Percentiles rank a stretch among this genome's conserved stretches.
Conservation (phyloP, 768 basidiomycete species). For the Calocera viscosa region DNA sequence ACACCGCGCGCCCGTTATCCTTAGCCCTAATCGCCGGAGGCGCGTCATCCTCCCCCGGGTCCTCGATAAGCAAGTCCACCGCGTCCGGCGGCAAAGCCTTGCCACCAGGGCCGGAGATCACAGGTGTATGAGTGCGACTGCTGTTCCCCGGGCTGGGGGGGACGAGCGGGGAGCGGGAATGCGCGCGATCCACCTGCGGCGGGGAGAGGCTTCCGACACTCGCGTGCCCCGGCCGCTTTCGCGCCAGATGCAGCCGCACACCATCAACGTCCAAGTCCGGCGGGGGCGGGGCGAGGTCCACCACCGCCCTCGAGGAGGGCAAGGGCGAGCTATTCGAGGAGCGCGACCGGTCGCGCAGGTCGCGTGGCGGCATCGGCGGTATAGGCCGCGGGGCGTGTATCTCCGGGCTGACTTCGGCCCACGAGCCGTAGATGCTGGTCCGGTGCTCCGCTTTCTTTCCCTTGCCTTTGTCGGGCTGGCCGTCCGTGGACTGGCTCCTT, state of each 20-base stretch:
- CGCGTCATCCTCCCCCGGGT: slow-evolving; percentile 41
- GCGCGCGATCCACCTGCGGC: not conserved
- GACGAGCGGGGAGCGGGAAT: slow-evolving; percentile 8
- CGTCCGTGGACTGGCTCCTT: not conserved
- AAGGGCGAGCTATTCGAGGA: not conserved
- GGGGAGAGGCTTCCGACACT: not conserved
- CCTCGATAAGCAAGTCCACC: slow-evolving; percentile 78
- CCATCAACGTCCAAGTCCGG: not conserved
- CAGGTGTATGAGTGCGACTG: slow-evolving; percentile 15
- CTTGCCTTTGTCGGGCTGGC: slow-evolving; percentile 8
- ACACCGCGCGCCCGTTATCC: slow-evolving; percentile 49
- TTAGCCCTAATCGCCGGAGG: slow-evolving; percentile 32
- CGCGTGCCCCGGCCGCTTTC: not conserved
- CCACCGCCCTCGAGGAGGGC: not conserved
- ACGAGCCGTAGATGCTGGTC: slow-evolving; percentile 6
- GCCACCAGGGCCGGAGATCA: slow-evolving; percentile 19
- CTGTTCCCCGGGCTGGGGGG: slow-evolving; percentile 1
- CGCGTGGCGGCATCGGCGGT: not conserved
- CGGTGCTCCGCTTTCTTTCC: not conserved
- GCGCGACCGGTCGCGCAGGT: not conserved
- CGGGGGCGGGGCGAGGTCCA: not conserved
- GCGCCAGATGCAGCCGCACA: slow-evolving; percentile 10
- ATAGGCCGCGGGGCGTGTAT: not conserved
- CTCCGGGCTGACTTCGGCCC: not conserved
- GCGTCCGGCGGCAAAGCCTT: slow-evolving; percentile 41